Conservation (phyloP, 176 grass and related monocot species). For the Pontederia crassipes region DNA sequence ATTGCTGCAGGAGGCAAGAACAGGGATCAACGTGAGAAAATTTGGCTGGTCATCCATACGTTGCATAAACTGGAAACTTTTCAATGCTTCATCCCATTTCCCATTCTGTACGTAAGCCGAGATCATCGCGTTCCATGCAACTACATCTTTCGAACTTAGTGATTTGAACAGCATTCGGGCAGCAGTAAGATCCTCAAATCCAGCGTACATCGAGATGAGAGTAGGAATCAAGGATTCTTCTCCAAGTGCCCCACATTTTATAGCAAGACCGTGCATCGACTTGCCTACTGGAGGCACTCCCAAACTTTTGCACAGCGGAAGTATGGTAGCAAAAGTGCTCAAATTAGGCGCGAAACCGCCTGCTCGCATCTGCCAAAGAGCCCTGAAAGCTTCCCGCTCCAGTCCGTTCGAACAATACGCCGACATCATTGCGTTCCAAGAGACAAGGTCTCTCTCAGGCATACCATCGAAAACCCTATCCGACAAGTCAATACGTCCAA, state of each 20-base stretch:
- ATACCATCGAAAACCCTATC: slow-evolving; percentile 43
- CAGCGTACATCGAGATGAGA: slow-evolving; percentile 51
- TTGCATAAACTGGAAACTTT: slow-evolving; percentile 38
- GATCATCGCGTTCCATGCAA: slow-evolving; percentile 60
- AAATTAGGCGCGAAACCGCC: slow-evolving; percentile 30
- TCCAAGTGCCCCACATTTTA: slow-evolving; percentile 36
- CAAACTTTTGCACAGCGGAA: slow-evolving; percentile 19
- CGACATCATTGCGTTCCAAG: slow-evolving; percentile 50
- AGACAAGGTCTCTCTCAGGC: slow-evolving; percentile 40
- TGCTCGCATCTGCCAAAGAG: slow-evolving; percentile 28
- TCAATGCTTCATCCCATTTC: slow-evolving; percentile 29
- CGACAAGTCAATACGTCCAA: slow-evolving; percentile 21
- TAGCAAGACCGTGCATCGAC: slow-evolving; percentile 33
- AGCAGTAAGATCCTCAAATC: slow-evolving; percentile 28
- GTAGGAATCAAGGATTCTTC: slow-evolving; percentile 37
- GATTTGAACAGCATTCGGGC: slow-evolving; percentile 39
- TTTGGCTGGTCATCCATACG: slow-evolving; percentile 25
- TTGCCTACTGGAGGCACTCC: slow-evolving; percentile 1
- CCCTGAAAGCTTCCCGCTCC: slow-evolving; percentile 23
- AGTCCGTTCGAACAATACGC: slow-evolving; percentile 40
- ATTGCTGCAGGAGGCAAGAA: slow-evolving; percentile 48
- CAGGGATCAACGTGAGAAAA: slow-evolving; percentile 41
- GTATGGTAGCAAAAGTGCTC: slow-evolving; percentile 31
- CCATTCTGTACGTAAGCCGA: slow-evolving; percentile 33
- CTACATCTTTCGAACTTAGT: slow-evolving; percentile 24